phyloP scores from a whole-genome alignment of 331 rosid genomes.

The Quercus phellos region DNA sequence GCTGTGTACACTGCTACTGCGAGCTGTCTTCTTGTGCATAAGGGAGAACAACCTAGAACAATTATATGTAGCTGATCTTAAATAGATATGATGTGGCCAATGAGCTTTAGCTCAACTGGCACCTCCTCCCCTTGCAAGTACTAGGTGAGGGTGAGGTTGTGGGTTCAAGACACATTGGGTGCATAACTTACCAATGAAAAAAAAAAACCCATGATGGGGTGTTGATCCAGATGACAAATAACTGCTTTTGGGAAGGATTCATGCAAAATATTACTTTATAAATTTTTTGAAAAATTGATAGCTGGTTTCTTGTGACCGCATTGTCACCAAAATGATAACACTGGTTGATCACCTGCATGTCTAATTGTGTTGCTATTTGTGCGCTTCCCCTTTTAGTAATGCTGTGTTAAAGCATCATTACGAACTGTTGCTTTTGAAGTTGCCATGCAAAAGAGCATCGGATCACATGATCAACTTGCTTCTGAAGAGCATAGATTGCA shows the following conservation, averaged over 20 bases:
- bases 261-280: neutral
- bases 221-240: neutral
- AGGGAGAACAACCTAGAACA: neutral
- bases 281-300: neutral
- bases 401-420: neutral
- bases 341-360: neutral
- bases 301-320: neutral
- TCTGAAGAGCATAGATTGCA: neutral
- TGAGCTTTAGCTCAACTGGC: too few species aligned
- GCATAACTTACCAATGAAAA: too few species aligned
- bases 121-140: too few species aligned
- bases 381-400: neutral
- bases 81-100: neutral
- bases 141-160: too few species aligned
- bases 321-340: neutral
- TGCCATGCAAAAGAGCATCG: neutral
- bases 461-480: neutral
- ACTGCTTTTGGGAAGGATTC: neutral
- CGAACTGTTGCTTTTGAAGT: neutral
- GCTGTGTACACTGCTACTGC: neutral
- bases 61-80: neutral
- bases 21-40: neutral
- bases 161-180: too few species aligned
- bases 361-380: neutral
- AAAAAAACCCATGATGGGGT: neutral